Base-by-base conservation (phyloP, 495 filamentous ascomycete genomes). In the Penicillium atrosanguineum region DNA sequence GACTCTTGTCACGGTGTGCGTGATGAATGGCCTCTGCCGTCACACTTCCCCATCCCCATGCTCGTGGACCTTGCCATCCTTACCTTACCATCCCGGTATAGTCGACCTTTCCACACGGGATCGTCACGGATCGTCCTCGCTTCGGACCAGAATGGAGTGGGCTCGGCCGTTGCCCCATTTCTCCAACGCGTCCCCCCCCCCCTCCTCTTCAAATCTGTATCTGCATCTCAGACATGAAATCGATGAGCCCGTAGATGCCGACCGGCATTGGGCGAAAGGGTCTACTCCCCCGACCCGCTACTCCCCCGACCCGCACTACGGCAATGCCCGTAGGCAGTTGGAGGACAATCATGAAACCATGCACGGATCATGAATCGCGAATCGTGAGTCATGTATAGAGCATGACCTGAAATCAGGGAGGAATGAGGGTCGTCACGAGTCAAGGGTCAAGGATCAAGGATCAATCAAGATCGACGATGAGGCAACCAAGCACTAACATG, bases 61-160 rank as follows among this genome's bases (percentile, higher is more conserved):
- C 23, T 23, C 23, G 23, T 23, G 23, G 23, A 15, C 31, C 31
- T 34, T 12, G 3, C 28, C 7, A 31, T 34, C 1, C 31, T 34
- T 14, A 1, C 11, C 31, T 34, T 34, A 14, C 31, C 31, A 12
- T 34, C 31, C 31, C 31, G 31, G 8, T 15, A 14, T 14, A 14
- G 4, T 34, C 28, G 7, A 31, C 28, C 28, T 31, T 8, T 1
- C 11, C 9, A 34, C 31, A 5, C 48, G 40, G 48, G 57, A 60
- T 55, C 57, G 48, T 55, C 57, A 49, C 12, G 48, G 57, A 60
- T 60, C 57, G 45, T 42, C 57, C 34, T 60, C 53, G 57, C 52
- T 53, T 60, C 57, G 57, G 45, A 40, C 41, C 46, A 40, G 31
- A 36, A 20, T 50, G 52, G 52, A 46, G 39, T 23, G 39, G 39